Evolutionary conservation across 306 rosid species (phyloP), one percentile per base, ranked within the genome.

Genomic region (Lithocarpus polystachyus): DNA sequence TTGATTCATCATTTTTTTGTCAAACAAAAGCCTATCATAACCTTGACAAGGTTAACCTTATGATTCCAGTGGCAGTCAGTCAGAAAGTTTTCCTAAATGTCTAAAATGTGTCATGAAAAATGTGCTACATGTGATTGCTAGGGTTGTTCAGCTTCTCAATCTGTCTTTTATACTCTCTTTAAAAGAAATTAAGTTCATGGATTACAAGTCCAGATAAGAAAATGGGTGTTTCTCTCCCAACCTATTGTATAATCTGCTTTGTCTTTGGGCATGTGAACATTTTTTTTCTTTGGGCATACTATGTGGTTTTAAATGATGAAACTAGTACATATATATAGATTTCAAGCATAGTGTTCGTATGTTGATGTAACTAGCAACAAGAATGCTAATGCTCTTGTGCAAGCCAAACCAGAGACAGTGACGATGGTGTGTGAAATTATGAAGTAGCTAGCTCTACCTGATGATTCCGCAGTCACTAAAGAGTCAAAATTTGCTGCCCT

Each of bases 321-420:
- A 40, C 14, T 24, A 62, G 40, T 28, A 15, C 17, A 7, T 56
- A 20, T n/a, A 19, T 18, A 8, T 17, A 29, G 29, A 5, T 29
- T 61, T 61, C 35, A 68, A 52, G 48, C 55, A 8, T 22, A 73
- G 26, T 55, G 55, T 9, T 4, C 72, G 10, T 5, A 26, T 70
- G 48, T 68, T 59, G 43, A 57, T 56, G 31, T 72, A 70, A 74
- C 56, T 6, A 51, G 19, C 75, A 54, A 9, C 12, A 22, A 35
- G 62, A 22, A 26, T 11, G 75, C 40, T 84, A 13, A 24, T 53
- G 65, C 72, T 72, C 68, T 64, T 78, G 65, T 19, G 75, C 87
- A 95, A 97, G 98, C 98, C 55, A 92, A 90, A 74, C 92, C 90
- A 9, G 94, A 95, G 86, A 95, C 98, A 24, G 88, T 95, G 84